A percentile compares a stretch with the other conserved stretches of the same genome.
Evolutionary conservation across 768 basidiomycete species (phyloP).

Genomic region (Serendipita sp.): DNA sequence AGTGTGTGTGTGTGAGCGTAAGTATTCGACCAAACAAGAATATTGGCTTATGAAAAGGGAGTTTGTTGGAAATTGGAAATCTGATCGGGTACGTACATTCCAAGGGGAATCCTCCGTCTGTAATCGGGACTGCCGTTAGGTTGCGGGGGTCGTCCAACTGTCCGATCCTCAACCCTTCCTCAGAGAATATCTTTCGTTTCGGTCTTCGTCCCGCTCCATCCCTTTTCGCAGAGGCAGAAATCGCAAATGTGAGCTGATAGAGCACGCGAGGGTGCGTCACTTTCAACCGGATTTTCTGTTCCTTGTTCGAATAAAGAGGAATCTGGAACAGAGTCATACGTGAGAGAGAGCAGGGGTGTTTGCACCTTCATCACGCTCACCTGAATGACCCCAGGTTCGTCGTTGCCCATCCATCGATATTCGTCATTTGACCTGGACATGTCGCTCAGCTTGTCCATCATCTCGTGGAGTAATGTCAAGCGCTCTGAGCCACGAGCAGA

Average conservation of each 20-base stretch:
- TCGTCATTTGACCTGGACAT: not conserved
- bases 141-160: not conserved
- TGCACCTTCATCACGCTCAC: conserved; percentile 16
- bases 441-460: conserved; percentile 32
- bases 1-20: not conserved
- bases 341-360: not conserved
- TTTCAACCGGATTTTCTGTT: conserved; percentile 35
- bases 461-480: conserved; percentile 42
- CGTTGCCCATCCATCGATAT: not conserved
- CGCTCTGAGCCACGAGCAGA: conserved; percentile 32
- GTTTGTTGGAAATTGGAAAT: no score
- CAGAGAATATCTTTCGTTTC: conserved; percentile 52
- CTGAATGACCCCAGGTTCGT: conserved; percentile 21
- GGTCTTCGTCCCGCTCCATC: conserved; percentile 61
- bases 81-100: conserved; percentile 19
- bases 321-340: not conserved
- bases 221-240: conserved; percentile 49
- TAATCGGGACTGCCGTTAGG: not conserved
- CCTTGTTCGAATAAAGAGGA: conserved; percentile 9
- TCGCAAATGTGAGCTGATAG: conserved; percentile 47
- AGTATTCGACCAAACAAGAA: no score
- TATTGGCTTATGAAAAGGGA: no score
- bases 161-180: conserved; percentile 28
- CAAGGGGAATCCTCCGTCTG: conserved; percentile 8
- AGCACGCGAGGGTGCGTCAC: conserved; percentile 54